phyloP scores from a whole-genome alignment of 1,284 basidiomycete species.

The Ceratobasidium sp. region DNA sequence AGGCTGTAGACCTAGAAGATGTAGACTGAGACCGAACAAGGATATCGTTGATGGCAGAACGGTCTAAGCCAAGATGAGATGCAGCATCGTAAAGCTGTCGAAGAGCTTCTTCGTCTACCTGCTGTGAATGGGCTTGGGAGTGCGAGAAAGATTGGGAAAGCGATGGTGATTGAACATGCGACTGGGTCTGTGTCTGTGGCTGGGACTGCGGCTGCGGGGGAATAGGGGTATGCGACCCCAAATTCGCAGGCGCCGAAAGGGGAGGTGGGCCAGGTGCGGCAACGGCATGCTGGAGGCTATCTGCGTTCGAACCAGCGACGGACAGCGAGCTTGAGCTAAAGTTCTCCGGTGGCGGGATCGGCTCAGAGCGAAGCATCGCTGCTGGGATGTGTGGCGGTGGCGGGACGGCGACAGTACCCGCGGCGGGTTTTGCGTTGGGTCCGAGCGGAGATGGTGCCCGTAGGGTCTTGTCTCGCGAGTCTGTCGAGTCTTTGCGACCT shows the following conservation, averaged over 20 bases:
- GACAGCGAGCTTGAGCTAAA: constrained; percentile 31
- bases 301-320: constrained; percentile 4
- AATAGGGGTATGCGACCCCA: neutral
- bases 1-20: constrained; percentile 58
- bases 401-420: constrained; percentile 2
- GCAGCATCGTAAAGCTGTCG: constrained; percentile 80
- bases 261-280: constrained; percentile 5
- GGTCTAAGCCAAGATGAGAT: constrained; percentile 75
- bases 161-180: too few species aligned
- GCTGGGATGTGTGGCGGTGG: constrained; percentile 37
- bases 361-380: constrained; percentile 15
- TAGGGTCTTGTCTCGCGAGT: constrained; percentile 7
- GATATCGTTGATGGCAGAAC: constrained; percentile 71
- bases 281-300: constrained; percentile 6
- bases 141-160: neutral
- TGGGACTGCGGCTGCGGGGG: too few species aligned
- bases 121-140: constrained; percentile 1
- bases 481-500: constrained; percentile 53
- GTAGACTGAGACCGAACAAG: constrained; percentile 74
- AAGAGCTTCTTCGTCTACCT: constrained; percentile 60
- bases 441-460: constrained; percentile 35
- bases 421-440: constrained; percentile 24
- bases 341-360: constrained; percentile 26
- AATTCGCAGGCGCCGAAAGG: neutral
- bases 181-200: too few species aligned